Percentiles rank a stretch among this genome's conserved stretches.
phyloP scores from a whole-genome alignment of 306 rosid genomes.

The Sicyos baderoa region DNA sequence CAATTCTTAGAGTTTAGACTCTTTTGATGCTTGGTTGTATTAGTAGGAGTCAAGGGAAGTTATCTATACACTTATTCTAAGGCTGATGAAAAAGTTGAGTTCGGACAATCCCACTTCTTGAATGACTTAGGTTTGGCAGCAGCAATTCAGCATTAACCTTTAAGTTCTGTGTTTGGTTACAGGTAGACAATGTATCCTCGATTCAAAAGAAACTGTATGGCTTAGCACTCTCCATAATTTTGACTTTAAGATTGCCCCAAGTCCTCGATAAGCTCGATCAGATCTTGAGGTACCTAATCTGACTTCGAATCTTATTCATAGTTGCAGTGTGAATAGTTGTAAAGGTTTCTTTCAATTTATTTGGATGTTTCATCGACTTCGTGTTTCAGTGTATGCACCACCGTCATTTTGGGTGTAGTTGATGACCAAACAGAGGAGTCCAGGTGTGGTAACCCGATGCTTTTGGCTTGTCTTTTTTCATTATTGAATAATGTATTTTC shows the following conservation, averaged over 20 bases:
- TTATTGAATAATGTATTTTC: background rate
- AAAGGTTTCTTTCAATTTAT: conserved; percentile 16
- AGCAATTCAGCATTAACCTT: conserved; percentile 9
- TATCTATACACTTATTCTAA: background rate
- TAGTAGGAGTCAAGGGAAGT: background rate
- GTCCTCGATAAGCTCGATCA: conserved; percentile 89
- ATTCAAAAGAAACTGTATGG: conserved; percentile 80
- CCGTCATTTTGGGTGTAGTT: conserved; percentile 64
- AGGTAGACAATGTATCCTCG: conserved; percentile 86
- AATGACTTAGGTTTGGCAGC: conserved; percentile 18
- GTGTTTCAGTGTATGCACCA: conserved; percentile 71
- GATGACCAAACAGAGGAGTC: conserved; percentile 71
- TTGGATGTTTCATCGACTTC: conserved; percentile 17
- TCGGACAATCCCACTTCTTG: background rate
- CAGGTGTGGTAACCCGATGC: conserved; percentile 45
- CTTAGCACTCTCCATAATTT: conserved; percentile 75
- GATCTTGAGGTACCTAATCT: conserved; percentile 61
- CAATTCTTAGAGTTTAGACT: background rate
- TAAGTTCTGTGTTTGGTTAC: conserved; percentile 22
- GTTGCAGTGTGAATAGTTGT: conserved; percentile 20
- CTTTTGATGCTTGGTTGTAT: background rate
- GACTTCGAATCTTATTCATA: conserved; percentile 18
- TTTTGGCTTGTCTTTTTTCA: conserved; percentile 1
- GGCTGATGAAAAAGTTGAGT: background rate
- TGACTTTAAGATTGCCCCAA: conserved; percentile 84